Percentiles rank a stretch among this genome's conserved stretches.
Evolutionary conservation across 1,284 basidiomycete genomes (phyloP).

Genomic region (Neolentinus lepideus): DNA sequence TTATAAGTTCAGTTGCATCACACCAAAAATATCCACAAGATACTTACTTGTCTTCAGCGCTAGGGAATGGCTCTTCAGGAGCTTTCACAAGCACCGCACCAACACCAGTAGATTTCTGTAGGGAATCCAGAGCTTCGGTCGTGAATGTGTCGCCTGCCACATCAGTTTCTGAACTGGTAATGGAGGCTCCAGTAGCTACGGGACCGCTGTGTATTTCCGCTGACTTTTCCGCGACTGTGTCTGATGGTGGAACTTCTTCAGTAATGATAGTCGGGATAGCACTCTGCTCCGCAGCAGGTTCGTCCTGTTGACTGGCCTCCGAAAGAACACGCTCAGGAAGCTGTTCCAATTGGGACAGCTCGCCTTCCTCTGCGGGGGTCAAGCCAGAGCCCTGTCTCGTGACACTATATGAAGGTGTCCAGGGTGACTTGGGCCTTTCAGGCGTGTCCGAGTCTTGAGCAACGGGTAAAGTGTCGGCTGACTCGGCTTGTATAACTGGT

Average conservation of each 20-base stretch:
- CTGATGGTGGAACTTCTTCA: neutral
- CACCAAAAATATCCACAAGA: neutral
- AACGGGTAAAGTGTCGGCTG: neutral
- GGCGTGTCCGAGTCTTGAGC: neutral
- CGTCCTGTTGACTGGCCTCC: neutral
- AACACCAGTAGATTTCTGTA: neutral
- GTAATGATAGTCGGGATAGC: neutral
- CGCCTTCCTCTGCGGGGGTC: neutral
- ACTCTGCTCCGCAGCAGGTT: neutral
- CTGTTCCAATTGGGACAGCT: neutral
- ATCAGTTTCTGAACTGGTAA: neutral
- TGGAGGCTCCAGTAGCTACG: neutral
- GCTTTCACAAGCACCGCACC: neutral
- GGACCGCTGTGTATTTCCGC: neutral
- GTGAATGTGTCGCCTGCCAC: neutral
- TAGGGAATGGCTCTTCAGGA: neutral
- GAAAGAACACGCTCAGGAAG: neutral
- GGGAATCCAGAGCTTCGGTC: neutral
- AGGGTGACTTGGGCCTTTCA: slow-evolving; percentile 13
- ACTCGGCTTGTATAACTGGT: neutral
- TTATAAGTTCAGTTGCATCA: neutral
- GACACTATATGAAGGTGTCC: slow-evolving; percentile 11
- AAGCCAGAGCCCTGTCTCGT: slow-evolving; percentile 1
- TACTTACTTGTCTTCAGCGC: slow-evolving; percentile 2
- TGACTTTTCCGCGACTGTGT: neutral